Base-by-base conservation (phyloP, 371 early-diverging fungal genomes). In the Mucor circinelloides region DNA sequence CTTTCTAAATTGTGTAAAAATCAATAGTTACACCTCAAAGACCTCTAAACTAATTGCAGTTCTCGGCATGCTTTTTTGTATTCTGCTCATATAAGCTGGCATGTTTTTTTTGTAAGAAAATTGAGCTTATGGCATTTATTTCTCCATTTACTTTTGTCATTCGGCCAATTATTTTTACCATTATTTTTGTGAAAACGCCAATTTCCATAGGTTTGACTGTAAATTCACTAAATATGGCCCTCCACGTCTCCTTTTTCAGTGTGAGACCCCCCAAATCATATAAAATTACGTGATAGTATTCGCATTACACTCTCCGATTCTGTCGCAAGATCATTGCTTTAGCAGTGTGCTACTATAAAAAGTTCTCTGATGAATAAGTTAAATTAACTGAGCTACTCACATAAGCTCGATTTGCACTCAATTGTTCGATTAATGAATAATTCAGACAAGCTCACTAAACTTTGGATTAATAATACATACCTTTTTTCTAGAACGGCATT, bases 31-130 rank as follows among this genome's bases (percentile, higher is more conserved):
- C 32, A 57, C 57, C 32, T 8, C 57, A 57, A n/a, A n/a, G n/a
- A n/a, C n/a, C n/a, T n/a, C n/a, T n/a, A n/a, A n/a, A n/a, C n/a
- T n/a, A 57, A 31, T 15, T 56, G 9, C 19, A 17, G 23, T 57
- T 57, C 57, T 57, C 57, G 8, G 57, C 57, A 57, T 57, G 57
- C 32, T 57, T 57, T 57, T 57, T 57, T 57, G 32, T 8, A 57
- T 15, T 57, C 57, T 57, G 10, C 57, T 57, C 57, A 12, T 32
- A 57, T 57, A 57, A 57, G 57, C 32, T 57, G 57, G 57, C 57
- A 57, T 23, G 40, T 60, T 46, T 62, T 31, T 48, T 66, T 59
- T n/a, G n/a, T n/a, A n/a, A n/a, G n/a, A n/a, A n/a, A n/a, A n/a
- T n/a, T n/a, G n/a, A n/a, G n/a, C n/a, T n/a, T n/a, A n/a, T n/a